Percentiles rank a stretch among this genome's conserved stretches.
Evolutionary conservation across 768 basidiomycete genomes (phyloP).

Genomic region (Neoboletus magnificus): DNA sequence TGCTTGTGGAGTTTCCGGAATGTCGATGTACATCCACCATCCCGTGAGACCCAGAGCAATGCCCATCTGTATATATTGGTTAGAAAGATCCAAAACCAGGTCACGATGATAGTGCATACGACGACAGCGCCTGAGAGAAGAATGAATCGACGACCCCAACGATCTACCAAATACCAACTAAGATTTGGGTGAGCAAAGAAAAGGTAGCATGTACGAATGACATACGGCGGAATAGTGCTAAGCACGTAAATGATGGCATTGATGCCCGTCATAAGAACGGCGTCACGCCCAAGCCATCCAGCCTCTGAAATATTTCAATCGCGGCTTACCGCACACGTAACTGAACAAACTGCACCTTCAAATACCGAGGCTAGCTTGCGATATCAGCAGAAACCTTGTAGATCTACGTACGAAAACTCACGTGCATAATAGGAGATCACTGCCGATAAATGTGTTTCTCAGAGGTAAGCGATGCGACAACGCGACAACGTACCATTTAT

Average conservation of each 20-base stretch:
- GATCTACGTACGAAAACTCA: conserved; percentile 38
- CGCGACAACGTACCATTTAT: conserved; percentile 70
- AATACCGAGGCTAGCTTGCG: conserved; percentile 71
- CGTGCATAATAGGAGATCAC: conserved; percentile 95
- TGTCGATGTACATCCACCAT: conserved; percentile 92
- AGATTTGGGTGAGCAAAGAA: conserved; percentile 8
- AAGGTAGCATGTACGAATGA: conserved; percentile 3
- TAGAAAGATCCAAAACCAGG: conserved; percentile 1
- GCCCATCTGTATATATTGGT: conserved; percentile 60
- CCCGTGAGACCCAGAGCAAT: conserved; percentile 75
- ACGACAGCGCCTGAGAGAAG: conserved; percentile 81
- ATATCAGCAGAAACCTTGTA: conserved; percentile 8
- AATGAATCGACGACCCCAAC: conserved; percentile 85
- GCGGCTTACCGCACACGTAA: background rate
- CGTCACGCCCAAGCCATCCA: conserved; percentile 92
- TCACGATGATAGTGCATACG: conserved; percentile 40
- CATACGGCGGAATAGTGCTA: conserved; percentile 81
- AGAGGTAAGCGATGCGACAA: conserved; percentile 5
- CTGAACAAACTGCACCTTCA: conserved; percentile 54
- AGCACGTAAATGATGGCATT: conserved; percentile 80
- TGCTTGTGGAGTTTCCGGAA: conserved; percentile 77
- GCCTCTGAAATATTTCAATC: conserved; percentile 55
- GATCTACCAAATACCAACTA: conserved; percentile 93
- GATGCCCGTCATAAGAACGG: conserved; percentile 94
- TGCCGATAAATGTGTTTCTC: conserved; percentile 27